Base-by-base conservation (phyloP, 2,329 filamentous ascomycete species). In the Fusarium musae region DNA sequence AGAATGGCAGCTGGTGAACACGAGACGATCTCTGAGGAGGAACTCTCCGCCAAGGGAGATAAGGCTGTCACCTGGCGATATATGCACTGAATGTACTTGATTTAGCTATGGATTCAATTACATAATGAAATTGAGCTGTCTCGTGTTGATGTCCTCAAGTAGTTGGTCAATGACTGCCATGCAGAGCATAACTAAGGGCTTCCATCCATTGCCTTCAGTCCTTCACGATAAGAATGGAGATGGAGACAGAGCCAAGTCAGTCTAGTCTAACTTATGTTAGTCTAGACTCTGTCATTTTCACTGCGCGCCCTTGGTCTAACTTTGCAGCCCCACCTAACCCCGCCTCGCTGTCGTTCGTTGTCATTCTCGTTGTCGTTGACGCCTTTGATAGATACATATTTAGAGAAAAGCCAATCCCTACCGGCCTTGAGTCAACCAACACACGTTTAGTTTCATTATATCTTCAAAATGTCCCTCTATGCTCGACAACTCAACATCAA, bases 41-140 rank as follows among this genome's bases (percentile, higher is more conserved):
- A 91, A 75, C 78, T 92, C 49, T 89, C 89, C 11, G 84, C 83
- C 15, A 79, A 87, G 78, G 91, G 91, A 0, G 91, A 93, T 75
- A 86, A 85, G 67, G 90, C 91, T 4, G 80, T 90, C 4, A 89
- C 89, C 0, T 93, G 90, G 80, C 85, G 87, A 66, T 93, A 93
- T 75, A 89, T 91, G 78, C 83, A 84, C 60, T 87, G 63, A 46
- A 30, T 17, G 15, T 23, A 34, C 4, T 17, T 44, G 17, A 9
- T n/a, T 17, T 37, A 23, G 11, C 6, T 44, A 13, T 26, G 6
- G 19, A 28, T 28, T 53, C 34, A 6, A 39, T 17, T 28, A 9
- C 3, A 16, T 7, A n/a, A 28, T 17, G 19, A 53, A 10, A 28
- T 9, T 39, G 23, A 26, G 6, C 23, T 39, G 9, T 28, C 9